Evolutionary conservation across 139 green algal species (phyloP).

Genomic region (Chlorella sp.): DNA sequence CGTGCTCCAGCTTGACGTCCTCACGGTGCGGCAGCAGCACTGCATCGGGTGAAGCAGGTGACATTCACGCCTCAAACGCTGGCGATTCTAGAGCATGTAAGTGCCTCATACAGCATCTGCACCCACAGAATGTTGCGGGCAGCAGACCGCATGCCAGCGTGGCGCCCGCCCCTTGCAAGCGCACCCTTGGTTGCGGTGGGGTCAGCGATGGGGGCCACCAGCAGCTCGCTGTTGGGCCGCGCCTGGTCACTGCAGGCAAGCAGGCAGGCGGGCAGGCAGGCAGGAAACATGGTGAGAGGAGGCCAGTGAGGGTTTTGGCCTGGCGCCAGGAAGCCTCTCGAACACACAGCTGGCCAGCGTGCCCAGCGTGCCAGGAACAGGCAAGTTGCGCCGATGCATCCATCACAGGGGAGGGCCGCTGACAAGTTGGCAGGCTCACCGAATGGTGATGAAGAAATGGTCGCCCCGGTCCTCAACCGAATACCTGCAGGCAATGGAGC

Average conservation of each 20-base stretch:
- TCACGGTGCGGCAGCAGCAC: slow-evolving; percentile 77
- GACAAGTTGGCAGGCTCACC: background rate
- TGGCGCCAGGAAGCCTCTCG: too few species aligned
- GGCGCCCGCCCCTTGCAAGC: background rate
- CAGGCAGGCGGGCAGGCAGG: background rate
- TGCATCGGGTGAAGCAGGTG: too few species aligned
- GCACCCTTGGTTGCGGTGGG: slow-evolving; percentile 46
- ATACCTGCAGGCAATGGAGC: slow-evolving; percentile 41
- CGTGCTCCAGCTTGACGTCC: slow-evolving; percentile 82
- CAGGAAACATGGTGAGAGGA: too few species aligned
- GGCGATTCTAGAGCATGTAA: too few species aligned
- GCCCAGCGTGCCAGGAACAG: too few species aligned
- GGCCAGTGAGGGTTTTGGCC: too few species aligned
- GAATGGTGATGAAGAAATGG: slow-evolving; percentile 67
- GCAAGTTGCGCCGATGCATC: too few species aligned
- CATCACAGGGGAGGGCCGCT: too few species aligned
- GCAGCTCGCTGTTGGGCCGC: slow-evolving; percentile 85
- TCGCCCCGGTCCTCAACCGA: slow-evolving; percentile 57
- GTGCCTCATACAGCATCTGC: too few species aligned
- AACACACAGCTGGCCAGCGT: too few species aligned
- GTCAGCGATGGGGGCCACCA: slow-evolving; percentile 60
- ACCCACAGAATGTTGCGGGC: too few species aligned
- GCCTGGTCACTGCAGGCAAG: slow-evolving; percentile 49
- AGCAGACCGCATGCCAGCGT: background rate
- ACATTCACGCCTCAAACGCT: too few species aligned